phyloP scores from a whole-genome alignment of 441 rosid species.

The Arabidopsis lyrata region DNA sequence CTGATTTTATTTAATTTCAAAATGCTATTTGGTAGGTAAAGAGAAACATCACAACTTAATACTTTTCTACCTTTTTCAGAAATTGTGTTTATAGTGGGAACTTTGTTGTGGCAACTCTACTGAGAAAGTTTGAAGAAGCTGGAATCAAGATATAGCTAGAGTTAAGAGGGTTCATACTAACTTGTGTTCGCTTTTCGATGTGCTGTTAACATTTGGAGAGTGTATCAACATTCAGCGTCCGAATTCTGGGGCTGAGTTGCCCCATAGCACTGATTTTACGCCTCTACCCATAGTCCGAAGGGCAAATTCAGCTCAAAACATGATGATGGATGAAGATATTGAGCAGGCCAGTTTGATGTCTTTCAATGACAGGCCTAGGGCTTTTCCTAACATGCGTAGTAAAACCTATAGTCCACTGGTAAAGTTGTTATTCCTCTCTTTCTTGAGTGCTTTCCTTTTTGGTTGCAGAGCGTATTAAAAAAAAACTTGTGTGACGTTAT shows the following conservation, averaged over 20 bases:
- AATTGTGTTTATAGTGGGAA: slow-evolving; percentile 15
- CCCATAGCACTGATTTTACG: slow-evolving; percentile 59
- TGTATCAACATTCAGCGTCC: slow-evolving; percentile 65
- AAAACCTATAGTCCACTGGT: slow-evolving; percentile 84
- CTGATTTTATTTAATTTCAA: slow-evolving; percentile 30
- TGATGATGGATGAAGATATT: slow-evolving; percentile 88
- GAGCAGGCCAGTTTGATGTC: slow-evolving; percentile 81
- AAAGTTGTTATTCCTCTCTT: slow-evolving; percentile 34
- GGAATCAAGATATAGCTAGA: slow-evolving; percentile 29
- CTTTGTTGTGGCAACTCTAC: slow-evolving; percentile 17
- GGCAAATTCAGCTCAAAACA: slow-evolving; percentile 60
- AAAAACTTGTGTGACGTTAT: not conserved
- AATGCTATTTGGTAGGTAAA: slow-evolving; percentile 35
- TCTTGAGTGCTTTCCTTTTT: slow-evolving; percentile 16
- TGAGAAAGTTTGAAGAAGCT: slow-evolving; percentile 38
- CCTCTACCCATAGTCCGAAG: slow-evolving; percentile 53
- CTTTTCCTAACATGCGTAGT: slow-evolving; percentile 89
- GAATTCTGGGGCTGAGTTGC: slow-evolving; percentile 73
- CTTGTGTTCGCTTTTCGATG: slow-evolving; percentile 29
- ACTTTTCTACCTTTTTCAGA: slow-evolving; percentile 21
- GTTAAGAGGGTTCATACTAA: slow-evolving; percentile 12
- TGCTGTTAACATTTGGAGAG: slow-evolving; percentile 41
- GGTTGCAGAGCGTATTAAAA: slow-evolving; percentile 1
- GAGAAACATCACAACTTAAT: slow-evolving; percentile 24
- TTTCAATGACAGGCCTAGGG: slow-evolving; percentile 83